Base-by-base conservation (phyloP, 108 stramenopile species). In the Skeletonema grethae region DNA sequence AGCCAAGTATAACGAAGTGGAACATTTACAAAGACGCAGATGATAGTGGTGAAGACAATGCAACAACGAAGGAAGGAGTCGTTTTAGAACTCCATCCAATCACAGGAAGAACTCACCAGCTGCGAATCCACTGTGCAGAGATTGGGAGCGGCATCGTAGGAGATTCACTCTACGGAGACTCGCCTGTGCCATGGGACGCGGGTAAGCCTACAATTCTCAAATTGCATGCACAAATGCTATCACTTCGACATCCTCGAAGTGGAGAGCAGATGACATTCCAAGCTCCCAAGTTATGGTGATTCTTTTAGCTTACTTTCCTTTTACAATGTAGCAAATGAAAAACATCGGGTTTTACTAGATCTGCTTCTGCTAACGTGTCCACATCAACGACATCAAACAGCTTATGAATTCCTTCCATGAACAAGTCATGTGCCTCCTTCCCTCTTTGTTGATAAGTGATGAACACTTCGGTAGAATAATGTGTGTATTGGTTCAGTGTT, bases 41-140 rank as follows among this genome's bases (percentile, higher is more conserved):
- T 28, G 1, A 22, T 16, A 39, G 16, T 38, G 60, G 13, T 20
- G 58, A 48, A 11, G 48, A 16, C 32, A 28, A 28, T n/a, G n/a
- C 25, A 28, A 28, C 25, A 28, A 28, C 25, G 25, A 65, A 67
- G 13, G 31, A 24, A 36, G 77, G 77, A 61, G 15, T 72, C 35
- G 67, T 65, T 20, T 63, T 79, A 16, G 77, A 79, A 30, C 22
- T 79, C 3, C 60, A 72, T n/a, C 77, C 75, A 57, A 64, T 70
- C 46, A 80, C 79, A 29, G 75, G 79, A 0, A 61, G 97, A 15
- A 88, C 95, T 5, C 97, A 96, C 77, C 95, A 97, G 77, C 82
- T 97, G 20, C 77, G 97, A 30, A 65, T 97, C 34, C 97, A 97
- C 79, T 87, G 83, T 50, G 79, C 87, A 31, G 70, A 61, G 7